These are phyloP conservation scores for Vaucheria bursata DNA, from an alignment of 352 stramenopile species.

Conservation along the genomic window DNA sequence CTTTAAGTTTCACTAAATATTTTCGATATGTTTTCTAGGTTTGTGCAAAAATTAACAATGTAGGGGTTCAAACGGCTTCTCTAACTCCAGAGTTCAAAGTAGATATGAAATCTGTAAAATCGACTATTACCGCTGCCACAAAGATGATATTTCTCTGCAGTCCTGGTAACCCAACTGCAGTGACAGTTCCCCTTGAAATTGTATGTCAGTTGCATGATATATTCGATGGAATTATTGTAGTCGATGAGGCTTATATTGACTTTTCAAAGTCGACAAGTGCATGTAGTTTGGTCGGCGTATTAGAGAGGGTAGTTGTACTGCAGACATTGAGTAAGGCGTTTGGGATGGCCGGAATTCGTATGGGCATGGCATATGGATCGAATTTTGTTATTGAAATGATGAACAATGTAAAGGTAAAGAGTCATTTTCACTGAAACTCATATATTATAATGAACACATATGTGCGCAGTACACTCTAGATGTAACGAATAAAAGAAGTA, in stretches of 20 bases:
- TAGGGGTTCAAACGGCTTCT: slow-evolving; percentile 79
- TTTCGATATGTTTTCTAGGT: no score
- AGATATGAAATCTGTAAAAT: slow-evolving; percentile 66
- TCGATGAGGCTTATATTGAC: slow-evolving; percentile 97
- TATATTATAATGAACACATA: no score
- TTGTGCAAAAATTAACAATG: slow-evolving; percentile 94
- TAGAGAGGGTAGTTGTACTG: slow-evolving; percentile 87
- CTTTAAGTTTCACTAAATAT: no score
- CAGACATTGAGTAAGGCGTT: slow-evolving; percentile 97
- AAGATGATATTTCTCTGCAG: slow-evolving; percentile 96
- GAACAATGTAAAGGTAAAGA: slow-evolving; percentile 90
- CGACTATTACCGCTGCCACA: slow-evolving; percentile 68
- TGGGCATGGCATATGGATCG: slow-evolving; percentile 79
- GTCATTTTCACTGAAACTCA: no score
- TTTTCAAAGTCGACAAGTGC: slow-evolving; percentile 67
- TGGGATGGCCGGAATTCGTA: slow-evolving; percentile 86
- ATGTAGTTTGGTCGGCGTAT: slow-evolving; percentile 69
- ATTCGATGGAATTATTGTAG: slow-evolving; percentile 86
- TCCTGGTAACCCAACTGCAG: slow-evolving; percentile 93
- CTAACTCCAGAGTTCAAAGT: slow-evolving; percentile 69
- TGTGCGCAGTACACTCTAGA: no score
- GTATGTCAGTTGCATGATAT: slow-evolving; percentile 69
- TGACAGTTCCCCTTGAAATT: slow-evolving; percentile 75
- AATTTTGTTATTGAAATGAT: slow-evolving; percentile 88
- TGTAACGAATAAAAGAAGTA: no score